A percentile compares a stretch with the other conserved stretches of the same genome.
Conservation (phyloP, 805 yeast genomes). For the Blastobotrys peoriensis region DNA sequence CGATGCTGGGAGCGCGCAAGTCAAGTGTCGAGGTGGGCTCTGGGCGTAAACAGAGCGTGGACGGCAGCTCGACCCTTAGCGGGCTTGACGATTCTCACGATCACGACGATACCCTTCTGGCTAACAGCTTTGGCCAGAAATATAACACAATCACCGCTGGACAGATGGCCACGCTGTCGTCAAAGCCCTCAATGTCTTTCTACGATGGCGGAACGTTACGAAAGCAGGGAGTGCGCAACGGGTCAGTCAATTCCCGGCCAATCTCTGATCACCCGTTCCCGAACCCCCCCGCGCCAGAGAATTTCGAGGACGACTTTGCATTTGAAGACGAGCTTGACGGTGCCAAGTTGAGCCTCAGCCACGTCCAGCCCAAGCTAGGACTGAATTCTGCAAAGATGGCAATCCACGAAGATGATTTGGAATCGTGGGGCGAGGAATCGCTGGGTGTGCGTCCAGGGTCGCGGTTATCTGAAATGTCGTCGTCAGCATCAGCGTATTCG, state of each 20-base stretch:
- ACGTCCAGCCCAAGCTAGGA: not conserved
- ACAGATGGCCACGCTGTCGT: not conserved
- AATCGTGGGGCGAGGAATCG: conserved; percentile 12
- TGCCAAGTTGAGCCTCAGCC: not conserved
- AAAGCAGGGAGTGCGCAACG: not conserved
- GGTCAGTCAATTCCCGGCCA: not conserved
- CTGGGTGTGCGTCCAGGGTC: conserved; percentile 12
- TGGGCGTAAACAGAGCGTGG: too few relatives aligned
- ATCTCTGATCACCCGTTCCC: not conserved
- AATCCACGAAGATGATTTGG: conserved; percentile 9
- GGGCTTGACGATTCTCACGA: not conserved
- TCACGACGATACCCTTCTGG: not conserved
- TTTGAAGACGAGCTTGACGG: not conserved
- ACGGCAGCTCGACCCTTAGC: not conserved
- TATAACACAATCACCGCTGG: not conserved
- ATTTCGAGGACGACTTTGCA: conserved; percentile 17
- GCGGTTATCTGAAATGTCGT: conserved; percentile 11
- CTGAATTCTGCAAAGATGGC: not conserved
- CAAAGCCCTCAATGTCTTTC: not conserved
- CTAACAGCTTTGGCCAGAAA: not conserved
- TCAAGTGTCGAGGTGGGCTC: not conserved
- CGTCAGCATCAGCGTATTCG: conserved; percentile 3
- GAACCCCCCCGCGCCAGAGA: conserved; percentile 5
- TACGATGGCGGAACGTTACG: not conserved
- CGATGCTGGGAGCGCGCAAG: not conserved